These are phyloP conservation scores for Isochrysis galbana DNA, from an alignment of 78 protist species.

Conservation along the genomic window DNA sequence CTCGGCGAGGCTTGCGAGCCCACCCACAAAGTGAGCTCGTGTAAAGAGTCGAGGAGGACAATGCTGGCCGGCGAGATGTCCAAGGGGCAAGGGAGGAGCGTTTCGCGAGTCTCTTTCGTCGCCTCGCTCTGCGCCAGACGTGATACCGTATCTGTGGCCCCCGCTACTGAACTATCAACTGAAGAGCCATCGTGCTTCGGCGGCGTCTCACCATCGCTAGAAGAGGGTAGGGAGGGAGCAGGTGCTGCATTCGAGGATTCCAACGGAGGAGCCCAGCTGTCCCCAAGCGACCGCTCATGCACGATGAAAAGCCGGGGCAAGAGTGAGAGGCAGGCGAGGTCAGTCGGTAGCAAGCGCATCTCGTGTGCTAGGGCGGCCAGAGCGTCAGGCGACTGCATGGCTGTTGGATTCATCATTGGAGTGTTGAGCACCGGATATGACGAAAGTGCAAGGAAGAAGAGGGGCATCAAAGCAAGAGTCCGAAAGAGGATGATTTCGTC, in stretches of 20 bases:
- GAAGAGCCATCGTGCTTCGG: too few relatives aligned
- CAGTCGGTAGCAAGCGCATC: not conserved
- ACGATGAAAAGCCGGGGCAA: not conserved
- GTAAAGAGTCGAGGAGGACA: not conserved
- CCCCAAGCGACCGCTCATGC: not conserved
- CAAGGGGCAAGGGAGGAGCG: not conserved
- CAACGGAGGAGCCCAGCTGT: not conserved
- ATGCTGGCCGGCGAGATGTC: not conserved
- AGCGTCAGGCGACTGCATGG: not conserved
- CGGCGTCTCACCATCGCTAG: too few relatives aligned
- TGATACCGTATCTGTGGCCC: too few relatives aligned
- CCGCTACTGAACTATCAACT: too few relatives aligned
- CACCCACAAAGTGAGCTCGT: not conserved
- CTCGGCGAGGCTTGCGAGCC: not conserved
- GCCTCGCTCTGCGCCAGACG: too few relatives aligned
- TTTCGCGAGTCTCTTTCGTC: not conserved
- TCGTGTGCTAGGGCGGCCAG: not conserved
- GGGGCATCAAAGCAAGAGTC: not conserved
- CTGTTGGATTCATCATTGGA: not conserved
- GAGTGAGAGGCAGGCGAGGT: not conserved
- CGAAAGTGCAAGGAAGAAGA: not conserved
- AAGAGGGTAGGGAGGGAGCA: too few relatives aligned
- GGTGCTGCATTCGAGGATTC: too few relatives aligned
- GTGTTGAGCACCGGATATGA: not conserved
- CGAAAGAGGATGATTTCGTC: not conserved